Evolutionary conservation across 176 grass and related monocot genomes (phyloP), one percentile per base, ranked within the genome.

Genomic region (Ensete glaucum): DNA sequence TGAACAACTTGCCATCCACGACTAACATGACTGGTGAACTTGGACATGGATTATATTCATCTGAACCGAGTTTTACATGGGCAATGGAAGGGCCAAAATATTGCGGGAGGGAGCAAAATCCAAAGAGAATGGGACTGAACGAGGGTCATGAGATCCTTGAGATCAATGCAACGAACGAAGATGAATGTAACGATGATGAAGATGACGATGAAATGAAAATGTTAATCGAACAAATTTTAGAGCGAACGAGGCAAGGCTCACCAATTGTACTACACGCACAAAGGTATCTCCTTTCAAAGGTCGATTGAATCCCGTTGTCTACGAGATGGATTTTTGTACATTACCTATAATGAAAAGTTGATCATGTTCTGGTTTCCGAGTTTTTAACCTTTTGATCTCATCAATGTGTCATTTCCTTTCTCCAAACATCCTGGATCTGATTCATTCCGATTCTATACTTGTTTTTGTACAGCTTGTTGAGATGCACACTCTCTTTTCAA

Each of bases 211-310:
- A 70, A 50, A 70, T 70, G 87, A 83, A 82, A 66, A 43, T 85
- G 67, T 80, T 98, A 55, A 91, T 98, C 72, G 79, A 93, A 65
- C 90, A 91, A 71, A 93, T 98, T 87, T 65, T 98, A 80, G 95
- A 98, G 82, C 87, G 84, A 87, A 93, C 90, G 60, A 94, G 84
- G 78, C 84, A 94, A 80, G 90, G 95, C 53, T 93, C 88, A 78
- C 86, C 84, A 75, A 70, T 85, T 82, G 83, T 93, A 23, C 77
- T 88, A 75, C 85, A 98, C 76, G 95, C 90, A n/a, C 90, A 91
- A 81, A 89, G 80, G 77, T 78, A 91, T 54, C 69, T 98, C 76
- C 89, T 98, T 81, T 90, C 90, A 80, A 83, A 84, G 60, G 90
- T 94, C 82, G 86, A 85, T 73, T 93, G 85, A 82, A 22, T 43